Conservation (phyloP, 257 asterid species). For the Solanum verrucosum region DNA sequence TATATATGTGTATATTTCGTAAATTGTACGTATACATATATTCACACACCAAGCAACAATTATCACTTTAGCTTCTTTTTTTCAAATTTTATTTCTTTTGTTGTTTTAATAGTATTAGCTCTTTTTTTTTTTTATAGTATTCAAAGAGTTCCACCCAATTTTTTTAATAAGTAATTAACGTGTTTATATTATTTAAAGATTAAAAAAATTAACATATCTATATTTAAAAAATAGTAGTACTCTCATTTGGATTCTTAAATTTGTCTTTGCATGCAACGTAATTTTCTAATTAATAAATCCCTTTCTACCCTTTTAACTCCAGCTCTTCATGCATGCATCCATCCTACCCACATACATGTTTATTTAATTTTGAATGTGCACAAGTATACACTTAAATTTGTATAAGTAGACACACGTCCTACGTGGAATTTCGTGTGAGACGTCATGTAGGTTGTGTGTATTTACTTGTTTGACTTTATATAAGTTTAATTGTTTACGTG, state of each 20-base stretch:
- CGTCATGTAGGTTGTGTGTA: too few relatives aligned
- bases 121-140: background rate
- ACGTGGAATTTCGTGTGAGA: background rate
- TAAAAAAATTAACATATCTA: background rate
- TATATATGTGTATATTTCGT: too few relatives aligned
- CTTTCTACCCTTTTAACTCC: background rate
- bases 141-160: background rate
- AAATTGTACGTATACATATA: too few relatives aligned
- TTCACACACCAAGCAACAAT: too few relatives aligned
- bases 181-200: background rate
- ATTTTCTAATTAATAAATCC: background rate
- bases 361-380: fast-evolving
- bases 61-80: background rate
- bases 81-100: background rate
- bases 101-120: background rate
- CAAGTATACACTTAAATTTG: too few relatives aligned
- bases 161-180: background rate
- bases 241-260: background rate
- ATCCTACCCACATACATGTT: background rate
- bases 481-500: too few relatives aligned
- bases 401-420: background rate
- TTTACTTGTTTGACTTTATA: too few relatives aligned
- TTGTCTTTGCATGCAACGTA: background rate
- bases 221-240: background rate
- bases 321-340: background rate